Evolutionary conservation across 1,284 basidiomycete genomes (phyloP).

Genomic region (Anthracocystis panici-leucophaei): DNA sequence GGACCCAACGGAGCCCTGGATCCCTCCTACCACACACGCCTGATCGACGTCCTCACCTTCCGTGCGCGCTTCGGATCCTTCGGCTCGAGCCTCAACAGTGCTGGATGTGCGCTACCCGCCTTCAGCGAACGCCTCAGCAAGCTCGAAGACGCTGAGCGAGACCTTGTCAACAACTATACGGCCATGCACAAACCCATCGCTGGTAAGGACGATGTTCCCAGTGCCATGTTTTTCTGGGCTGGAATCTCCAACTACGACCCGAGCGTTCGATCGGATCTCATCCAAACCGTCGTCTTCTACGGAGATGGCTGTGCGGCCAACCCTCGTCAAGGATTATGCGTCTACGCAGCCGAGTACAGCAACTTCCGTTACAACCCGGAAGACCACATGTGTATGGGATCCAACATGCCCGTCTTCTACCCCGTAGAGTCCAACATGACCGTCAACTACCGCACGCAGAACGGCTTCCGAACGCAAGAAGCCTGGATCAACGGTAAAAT

Average conservation of each 20-base stretch:
- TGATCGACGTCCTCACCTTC: constrained; percentile 48
- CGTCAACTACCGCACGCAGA: constrained; percentile 40
- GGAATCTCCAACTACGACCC: constrained; percentile 46
- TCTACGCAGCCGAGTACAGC: constrained; percentile 41
- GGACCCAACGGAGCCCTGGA: constrained; percentile 11
- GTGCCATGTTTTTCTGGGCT: constrained; percentile 50
- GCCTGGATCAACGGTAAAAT: constrained; percentile 42
- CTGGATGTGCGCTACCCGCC: constrained; percentile 35
- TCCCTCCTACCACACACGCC: constrained; percentile 28
- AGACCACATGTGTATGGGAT: constrained; percentile 51
- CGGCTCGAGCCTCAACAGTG: constrained; percentile 35
- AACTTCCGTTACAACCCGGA: constrained; percentile 31
- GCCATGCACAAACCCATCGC: constrained; percentile 20
- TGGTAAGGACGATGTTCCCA: constrained; percentile 5
- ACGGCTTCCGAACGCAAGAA: constrained; percentile 44
- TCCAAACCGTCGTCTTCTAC: constrained; percentile 48
- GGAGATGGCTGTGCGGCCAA: constrained; percentile 46
- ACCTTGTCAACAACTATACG: constrained; percentile 42
- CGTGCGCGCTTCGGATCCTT: constrained; percentile 36
- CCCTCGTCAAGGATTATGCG: constrained; percentile 27
- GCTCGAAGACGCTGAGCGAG: constrained; percentile 23
- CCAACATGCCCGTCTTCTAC: constrained; percentile 43
- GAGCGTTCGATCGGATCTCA: constrained; percentile 20
- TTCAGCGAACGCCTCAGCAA: constrained; percentile 26
- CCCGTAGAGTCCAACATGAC: constrained; percentile 26